These are phyloP conservation scores for Verticillium albo-atrum DNA, from an alignment of 2,329 filamentous ascomycete genomes.

Conservation along the genomic window DNA sequence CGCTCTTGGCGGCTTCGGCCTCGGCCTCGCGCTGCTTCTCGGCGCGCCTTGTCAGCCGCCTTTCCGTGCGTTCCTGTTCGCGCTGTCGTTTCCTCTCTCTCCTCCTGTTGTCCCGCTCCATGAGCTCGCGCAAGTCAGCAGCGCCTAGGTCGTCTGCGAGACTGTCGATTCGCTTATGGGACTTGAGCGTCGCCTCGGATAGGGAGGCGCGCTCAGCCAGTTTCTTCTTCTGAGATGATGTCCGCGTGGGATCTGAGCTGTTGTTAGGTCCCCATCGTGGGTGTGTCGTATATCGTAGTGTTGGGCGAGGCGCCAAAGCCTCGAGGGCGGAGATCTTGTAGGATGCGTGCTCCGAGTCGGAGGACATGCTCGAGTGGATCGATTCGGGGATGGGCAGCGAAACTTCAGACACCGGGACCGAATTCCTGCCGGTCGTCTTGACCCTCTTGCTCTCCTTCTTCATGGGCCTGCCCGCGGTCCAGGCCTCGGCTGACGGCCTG, in stretches of 20 bases:
- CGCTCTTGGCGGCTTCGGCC: conserved; percentile 46
- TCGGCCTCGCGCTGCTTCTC: conserved; percentile 61
- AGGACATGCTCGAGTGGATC: conserved; percentile 71
- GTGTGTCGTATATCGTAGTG: conserved; percentile 68
- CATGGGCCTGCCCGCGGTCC: conserved; percentile 54
- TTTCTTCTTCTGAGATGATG: conserved; percentile 48
- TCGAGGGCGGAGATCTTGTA: conserved; percentile 79
- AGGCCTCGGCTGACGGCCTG: conserved; percentile 56
- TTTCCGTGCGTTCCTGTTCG: conserved; percentile 64
- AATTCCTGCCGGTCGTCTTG: conserved; percentile 39
- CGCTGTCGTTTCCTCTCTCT: conserved; percentile 67
- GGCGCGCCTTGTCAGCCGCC: conserved; percentile 59
- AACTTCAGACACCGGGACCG: conserved; percentile 61
- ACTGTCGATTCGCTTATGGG: conserved; percentile 60
- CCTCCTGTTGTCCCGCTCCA: conserved; percentile 83
- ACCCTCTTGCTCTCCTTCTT: conserved; percentile 63
- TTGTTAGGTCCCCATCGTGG: conserved; percentile 50
- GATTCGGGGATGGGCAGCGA: conserved; percentile 73
- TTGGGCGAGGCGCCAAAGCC: conserved; percentile 80
- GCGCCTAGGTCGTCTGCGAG: conserved; percentile 84
- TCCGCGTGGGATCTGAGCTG: conserved; percentile 40
- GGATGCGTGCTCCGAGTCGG: conserved; percentile 66
- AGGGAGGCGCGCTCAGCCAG: conserved; percentile 48
- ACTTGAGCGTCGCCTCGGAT: conserved; percentile 55
- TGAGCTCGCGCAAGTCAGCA: conserved; percentile 75